Conservation (phyloP, 2,329 filamentous ascomycete genomes). For the Eutypa lata region DNA sequence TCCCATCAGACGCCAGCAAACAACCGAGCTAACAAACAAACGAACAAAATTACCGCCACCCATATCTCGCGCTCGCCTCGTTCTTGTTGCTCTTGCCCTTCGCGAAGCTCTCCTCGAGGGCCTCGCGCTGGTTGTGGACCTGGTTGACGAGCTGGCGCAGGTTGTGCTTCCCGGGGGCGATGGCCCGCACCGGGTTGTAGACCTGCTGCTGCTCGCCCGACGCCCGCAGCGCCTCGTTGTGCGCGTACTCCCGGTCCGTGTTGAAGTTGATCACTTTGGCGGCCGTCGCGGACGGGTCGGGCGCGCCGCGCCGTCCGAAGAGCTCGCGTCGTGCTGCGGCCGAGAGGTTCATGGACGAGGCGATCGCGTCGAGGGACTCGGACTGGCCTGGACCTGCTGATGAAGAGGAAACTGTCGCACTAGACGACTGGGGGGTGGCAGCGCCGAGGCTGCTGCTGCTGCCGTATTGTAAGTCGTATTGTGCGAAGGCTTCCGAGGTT, state of each 20-base stretch:
- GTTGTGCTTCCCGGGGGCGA: constrained; percentile 86
- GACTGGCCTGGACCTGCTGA: constrained; percentile 7
- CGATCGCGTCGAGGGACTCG: constrained; percentile 67
- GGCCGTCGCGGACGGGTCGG: constrained; percentile 38
- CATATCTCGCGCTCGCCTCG: constrained; percentile 80
- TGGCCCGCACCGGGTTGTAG: constrained; percentile 78
- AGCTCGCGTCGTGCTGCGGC: constrained; percentile 75
- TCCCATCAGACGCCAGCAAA: no score
- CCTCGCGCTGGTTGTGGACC: constrained; percentile 78
- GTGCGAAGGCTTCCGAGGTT: constrained; percentile 31
- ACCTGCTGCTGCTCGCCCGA: constrained; percentile 60
- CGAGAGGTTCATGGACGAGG: constrained; percentile 75
- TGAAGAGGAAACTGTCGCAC: no score
- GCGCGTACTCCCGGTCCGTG: constrained; percentile 80
- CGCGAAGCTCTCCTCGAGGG: constrained; percentile 89
- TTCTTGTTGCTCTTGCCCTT: constrained; percentile 73
- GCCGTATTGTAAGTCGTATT: constrained; percentile 30
- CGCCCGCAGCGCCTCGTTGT: constrained; percentile 75
- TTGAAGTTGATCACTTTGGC: constrained; percentile 82
- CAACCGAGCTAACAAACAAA: no score
- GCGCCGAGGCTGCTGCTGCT: constrained; percentile 10
- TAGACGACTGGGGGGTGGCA: no score
- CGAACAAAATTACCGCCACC: constrained; percentile 65
- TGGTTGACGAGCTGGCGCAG: constrained; percentile 83
- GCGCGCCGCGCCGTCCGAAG: constrained; percentile 65